Base-by-base conservation (phyloP, 352 stramenopile genomes). In the Peronospora farinosa region DNA sequence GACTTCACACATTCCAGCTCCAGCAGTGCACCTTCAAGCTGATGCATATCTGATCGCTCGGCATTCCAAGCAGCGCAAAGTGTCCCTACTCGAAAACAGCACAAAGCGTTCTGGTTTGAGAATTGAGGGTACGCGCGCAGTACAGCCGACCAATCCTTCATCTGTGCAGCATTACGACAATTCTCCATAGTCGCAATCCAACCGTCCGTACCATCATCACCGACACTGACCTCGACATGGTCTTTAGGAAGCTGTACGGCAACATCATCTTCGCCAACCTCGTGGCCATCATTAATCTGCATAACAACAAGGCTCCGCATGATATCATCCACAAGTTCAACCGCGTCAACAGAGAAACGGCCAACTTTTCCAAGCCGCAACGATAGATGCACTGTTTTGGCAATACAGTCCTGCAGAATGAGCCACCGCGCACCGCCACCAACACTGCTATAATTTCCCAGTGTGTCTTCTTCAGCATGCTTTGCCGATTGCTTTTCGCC, bases 21-120 rank as follows among this genome's bases (percentile, higher is more conserved):
- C 8, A 67, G 53, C 35, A 91, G 50, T 2, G 82, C 82, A 51
- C 88, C 74, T 37, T 88, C 78, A 9, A 93, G 62, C 38, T 91
- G 79, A n/a, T 78, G 75, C 82, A 93, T 91, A 21, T 89, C 72
- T 0, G 82, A 87, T 47, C 82, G 76, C 41, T 89, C 78, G 4
- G 77, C 66, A 47, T 91, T 93, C 82, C 82, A 93, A 19, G 79
- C 78, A 6, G 76, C 59, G 46, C 78, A 91, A 1, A 93, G 60
- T 16, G 85, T 46, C 19, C 49, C 67, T 10, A 77, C 74, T 27
- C 79, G 74, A 41, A 88, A 91, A 39, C 75, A 89, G 40, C 74
- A 78, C 4, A 91, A 51, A 2, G 74, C 51, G 39, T 90, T 71
- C 7, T 63, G 58, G 42, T 80, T 58, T 2, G 67, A 65, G 28